Conservation (phyloP, 345 rosid genomes). For the Populus davidiana region DNA sequence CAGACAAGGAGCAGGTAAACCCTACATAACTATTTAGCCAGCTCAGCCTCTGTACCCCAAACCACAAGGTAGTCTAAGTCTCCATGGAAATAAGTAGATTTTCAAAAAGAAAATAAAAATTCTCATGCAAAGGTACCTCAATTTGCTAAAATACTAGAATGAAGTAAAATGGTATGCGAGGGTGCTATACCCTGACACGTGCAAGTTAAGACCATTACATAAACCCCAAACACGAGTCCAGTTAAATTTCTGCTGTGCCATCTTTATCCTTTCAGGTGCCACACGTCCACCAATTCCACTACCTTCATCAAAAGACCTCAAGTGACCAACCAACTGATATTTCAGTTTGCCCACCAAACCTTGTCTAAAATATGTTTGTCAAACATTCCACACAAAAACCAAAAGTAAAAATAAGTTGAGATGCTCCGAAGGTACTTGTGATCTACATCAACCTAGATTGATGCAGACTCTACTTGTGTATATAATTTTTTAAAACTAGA, state of each 20-base stretch:
- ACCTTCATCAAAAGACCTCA: background rate
- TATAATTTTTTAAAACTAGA: background rate
- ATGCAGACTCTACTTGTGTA: background rate
- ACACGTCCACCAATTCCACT: background rate
- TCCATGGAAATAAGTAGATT: background rate
- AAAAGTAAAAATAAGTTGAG: background rate
- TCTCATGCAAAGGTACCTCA: background rate
- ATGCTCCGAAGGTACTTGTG: background rate
- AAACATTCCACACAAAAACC: background rate
- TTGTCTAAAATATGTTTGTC: background rate
- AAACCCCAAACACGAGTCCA: background rate
- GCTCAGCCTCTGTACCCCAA: background rate
- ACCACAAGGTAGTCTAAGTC: background rate
- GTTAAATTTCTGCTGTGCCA: background rate
- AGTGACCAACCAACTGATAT: background rate
- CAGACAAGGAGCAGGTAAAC: background rate
- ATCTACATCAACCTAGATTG: background rate
- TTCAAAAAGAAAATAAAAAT: background rate
- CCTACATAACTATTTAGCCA: background rate
- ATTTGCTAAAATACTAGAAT: background rate
- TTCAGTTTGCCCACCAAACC: background rate
- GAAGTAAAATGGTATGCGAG: background rate
- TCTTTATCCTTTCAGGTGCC: background rate
- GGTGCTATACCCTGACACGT: background rate
- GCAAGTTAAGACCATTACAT: background rate